These are phyloP conservation scores for Boletus vinaceobasis DNA, from an alignment of 768 basidiomycete genomes.

Conservation along the genomic window DNA sequence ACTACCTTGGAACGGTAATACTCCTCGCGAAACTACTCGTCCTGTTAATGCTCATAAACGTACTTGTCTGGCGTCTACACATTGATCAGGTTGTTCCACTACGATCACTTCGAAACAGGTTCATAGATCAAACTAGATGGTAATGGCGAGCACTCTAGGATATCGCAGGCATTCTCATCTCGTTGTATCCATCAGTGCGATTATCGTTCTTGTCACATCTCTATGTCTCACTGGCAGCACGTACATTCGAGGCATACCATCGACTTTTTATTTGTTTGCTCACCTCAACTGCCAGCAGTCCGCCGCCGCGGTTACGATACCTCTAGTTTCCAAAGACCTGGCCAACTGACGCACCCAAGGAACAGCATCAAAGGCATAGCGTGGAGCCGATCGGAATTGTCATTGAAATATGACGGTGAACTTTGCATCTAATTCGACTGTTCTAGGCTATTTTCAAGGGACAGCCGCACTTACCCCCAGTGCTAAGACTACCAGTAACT, in stretches of 20 bases:
- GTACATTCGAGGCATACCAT: not conserved
- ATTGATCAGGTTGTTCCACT: not conserved
- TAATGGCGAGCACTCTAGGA: not conserved
- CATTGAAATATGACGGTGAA: too few relatives aligned
- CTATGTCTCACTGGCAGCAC: not conserved
- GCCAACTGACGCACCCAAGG: too few relatives aligned
- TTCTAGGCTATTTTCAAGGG: too few relatives aligned
- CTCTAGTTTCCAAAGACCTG: too few relatives aligned
- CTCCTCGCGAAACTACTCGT: not conserved
- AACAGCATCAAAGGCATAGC: too few relatives aligned
- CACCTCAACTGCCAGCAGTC: too few relatives aligned
- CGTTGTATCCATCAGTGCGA: not conserved
- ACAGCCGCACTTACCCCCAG: too few relatives aligned
- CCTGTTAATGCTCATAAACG: not conserved
- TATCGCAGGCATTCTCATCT: not conserved
- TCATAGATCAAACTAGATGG: not conserved
- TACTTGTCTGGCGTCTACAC: not conserved
- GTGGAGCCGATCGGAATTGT: too few relatives aligned
- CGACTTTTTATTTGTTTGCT: not conserved
- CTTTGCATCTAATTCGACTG: too few relatives aligned
- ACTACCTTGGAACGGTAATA: not conserved
- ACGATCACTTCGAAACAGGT: not conserved
- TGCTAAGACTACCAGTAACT: too few relatives aligned
- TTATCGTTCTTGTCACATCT: not conserved
- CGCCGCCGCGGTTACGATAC: not conserved